Evolutionary conservation across 768 basidiomycete species (phyloP), one percentile per base, ranked within the genome.

Genomic region (Boletus huronensis): DNA sequence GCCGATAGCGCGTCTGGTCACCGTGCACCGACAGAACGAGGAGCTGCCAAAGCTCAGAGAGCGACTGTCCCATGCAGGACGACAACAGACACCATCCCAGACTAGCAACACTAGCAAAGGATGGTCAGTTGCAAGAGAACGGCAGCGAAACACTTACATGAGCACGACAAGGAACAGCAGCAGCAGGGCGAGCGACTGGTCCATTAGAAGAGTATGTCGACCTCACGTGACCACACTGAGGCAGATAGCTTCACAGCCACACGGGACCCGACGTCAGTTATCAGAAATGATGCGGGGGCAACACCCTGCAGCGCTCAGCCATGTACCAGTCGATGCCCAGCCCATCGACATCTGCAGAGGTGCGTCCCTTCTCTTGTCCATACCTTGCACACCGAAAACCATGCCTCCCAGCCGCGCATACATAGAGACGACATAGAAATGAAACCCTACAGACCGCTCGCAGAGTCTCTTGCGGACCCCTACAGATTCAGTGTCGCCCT

Each of bases 51-150:
- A 84, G 60, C 41, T 75, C 75, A 31, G 73, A 71, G 23, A 82
- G 57, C n/a, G 72, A 66, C 28, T 69, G 70, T 28, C 86, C 86
- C 54, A 87, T 66, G 71, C 86, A 86, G 7, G 85, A 87, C 32
- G 84, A 85, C 47, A 88, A 68, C 55, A 86, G 68, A 63, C 86
- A 88, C 83, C 86, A 86, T 39, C 77, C 76, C 7, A 87, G 62
- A 28, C 79, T 72, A 16, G 78, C 75, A 36, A 78, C 65, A 36
- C 82, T 84, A 17, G 23, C 16, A 42, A 62, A 35, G 6, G 32
- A 44, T 19, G 7, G 52, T 54, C 50, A 54, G 65, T 17, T 1
- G 5, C 6, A 6, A 43, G 11, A 43, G 39, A 48, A 29, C 1
- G 16, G 28, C 25, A 34, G 46, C 17, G 6, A 50, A 47, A 54